These are phyloP conservation scores for Colletotrichum chlorophyti DNA, from an alignment of 2,329 filamentous ascomycete species.

Conservation along the genomic window DNA sequence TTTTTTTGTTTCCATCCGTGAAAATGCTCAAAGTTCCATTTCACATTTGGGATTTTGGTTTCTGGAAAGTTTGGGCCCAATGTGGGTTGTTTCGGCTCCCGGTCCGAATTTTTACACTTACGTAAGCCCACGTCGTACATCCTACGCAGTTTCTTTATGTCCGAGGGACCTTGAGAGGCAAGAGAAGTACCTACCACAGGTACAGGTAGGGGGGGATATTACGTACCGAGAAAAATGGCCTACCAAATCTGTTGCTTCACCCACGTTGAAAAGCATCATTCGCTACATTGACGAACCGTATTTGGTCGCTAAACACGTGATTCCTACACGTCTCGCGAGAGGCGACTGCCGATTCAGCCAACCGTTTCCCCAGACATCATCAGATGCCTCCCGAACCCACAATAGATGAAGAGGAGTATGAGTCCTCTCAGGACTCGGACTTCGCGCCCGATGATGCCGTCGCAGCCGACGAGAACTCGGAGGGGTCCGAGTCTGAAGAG, in stretches of 20 bases:
- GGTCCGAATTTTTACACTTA: not conserved
- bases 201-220: too few relatives aligned
- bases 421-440: conserved; percentile 76
- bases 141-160: not conserved
- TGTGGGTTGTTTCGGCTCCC: not conserved
- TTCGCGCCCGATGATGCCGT: conserved; percentile 67
- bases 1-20: too few relatives aligned
- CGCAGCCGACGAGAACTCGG: conserved; percentile 51
- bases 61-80: not conserved
- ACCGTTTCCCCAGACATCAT: too few relatives aligned
- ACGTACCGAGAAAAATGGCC: too few relatives aligned
- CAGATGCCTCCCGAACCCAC: conserved; percentile 51
- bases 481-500: conserved; percentile 58
- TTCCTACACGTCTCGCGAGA: conserved; percentile 10
- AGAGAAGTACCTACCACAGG: not conserved
- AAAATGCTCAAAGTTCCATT: too few relatives aligned
- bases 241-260: conserved; percentile 13
- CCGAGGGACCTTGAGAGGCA: not conserved
- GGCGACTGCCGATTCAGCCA: too few relatives aligned
- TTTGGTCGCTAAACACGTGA: conserved; percentile 17
- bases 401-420: conserved; percentile 61
- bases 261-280: conserved; percentile 24
- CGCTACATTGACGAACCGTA: not conserved
- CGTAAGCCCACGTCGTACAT: not conserved
- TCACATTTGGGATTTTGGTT: too few relatives aligned